Base-by-base conservation (phyloP, 2,329 filamentous ascomycete genomes). In the Aspergillus piperis region DNA sequence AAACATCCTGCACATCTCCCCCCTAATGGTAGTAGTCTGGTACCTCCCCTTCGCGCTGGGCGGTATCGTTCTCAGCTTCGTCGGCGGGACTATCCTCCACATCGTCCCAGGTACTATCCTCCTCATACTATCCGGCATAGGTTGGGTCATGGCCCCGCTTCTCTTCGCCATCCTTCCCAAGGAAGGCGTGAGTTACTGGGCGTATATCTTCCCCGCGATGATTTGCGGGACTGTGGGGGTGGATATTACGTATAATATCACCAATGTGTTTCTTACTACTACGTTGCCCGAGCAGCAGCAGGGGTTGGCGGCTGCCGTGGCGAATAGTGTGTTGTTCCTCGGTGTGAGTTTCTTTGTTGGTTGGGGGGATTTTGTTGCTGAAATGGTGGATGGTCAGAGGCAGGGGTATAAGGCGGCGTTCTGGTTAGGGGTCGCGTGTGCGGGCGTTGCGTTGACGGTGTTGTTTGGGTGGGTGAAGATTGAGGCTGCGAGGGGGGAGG, bases 211-310 rank as follows among this genome's bases (percentile, higher is more conserved):
- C 69, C 88, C 90, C 39, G 61, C 76, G 1, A 83, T 81, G 78
- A 75, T 84, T 3, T 85, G 86, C 63, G 83, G 83, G 10, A 93
- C 90, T 0, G 80, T 92, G 36, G 89, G 88, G 15, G 86, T 92
- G 60, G 90, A 94, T 69, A 86, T 92, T 57, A 86, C 86, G 7
- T 92, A 88, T 77, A 91, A 89, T 69, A 83, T 92, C 1, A 85
- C 87, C n/a, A 92, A 90, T 68, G 84, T 93, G 61, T 93, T 90
- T 75, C 89, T 92, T 72, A 92, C 89, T 0, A 92, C 89, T 0
- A 84, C 84, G 13, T 80, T 92, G 64, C 88, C 90, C 0, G 80
- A 81, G 3, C 81, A 84, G 10, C 81, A 86, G 53, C 90, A 94
- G 71, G 90, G 89, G 0, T 79, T 91, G 0, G 90, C 89, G 0